A percentile compares a stretch with the other conserved stretches of the same genome.
phyloP scores from a whole-genome alignment of 768 basidiomycete genomes.

The Mycena metata region DNA sequence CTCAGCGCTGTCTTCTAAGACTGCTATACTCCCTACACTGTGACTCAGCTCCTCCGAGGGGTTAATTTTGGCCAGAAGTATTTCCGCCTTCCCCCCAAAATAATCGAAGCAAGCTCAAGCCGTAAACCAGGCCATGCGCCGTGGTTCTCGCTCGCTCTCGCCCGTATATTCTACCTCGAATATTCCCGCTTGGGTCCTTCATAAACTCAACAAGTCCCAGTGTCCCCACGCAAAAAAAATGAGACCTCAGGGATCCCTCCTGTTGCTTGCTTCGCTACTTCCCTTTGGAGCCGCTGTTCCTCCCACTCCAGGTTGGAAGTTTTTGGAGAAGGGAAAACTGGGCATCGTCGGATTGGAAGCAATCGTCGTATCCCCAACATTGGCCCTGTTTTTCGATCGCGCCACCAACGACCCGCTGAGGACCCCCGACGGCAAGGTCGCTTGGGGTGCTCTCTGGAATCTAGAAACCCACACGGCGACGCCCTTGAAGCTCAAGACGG shows the following conservation, averaged over 20 bases:
- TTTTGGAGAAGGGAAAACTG: slow-evolving; percentile 22
- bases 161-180: too few relatives aligned
- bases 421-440: slow-evolving; percentile 60
- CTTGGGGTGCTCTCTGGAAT: slow-evolving; percentile 66
- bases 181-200: too few relatives aligned
- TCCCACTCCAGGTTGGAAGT: slow-evolving; percentile 22
- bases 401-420: slow-evolving; percentile 62
- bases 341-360: slow-evolving; percentile 37
- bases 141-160: too few relatives aligned
- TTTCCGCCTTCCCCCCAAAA: too few relatives aligned
- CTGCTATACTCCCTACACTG: too few relatives aligned
- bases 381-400: slow-evolving; percentile 64
- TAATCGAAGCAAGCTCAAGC: too few relatives aligned
- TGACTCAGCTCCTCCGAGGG: too few relatives aligned
- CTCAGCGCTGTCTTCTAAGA: too few relatives aligned
- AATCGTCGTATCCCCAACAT: slow-evolving; percentile 41
- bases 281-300: slow-evolving; percentile 16
- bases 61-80: too few relatives aligned
- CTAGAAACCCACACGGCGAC: slow-evolving; percentile 60
- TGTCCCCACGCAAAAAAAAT: too few relatives aligned
- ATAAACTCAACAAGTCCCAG: too few relatives aligned
- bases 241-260: background rate
- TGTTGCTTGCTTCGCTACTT: slow-evolving; percentile 30
- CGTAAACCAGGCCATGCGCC: too few relatives aligned
- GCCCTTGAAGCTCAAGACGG: slow-evolving; percentile 68